These are phyloP conservation scores for Xylaria sp. DNA, from an alignment of 2,329 filamentous ascomycete species.

Conservation along the genomic window DNA sequence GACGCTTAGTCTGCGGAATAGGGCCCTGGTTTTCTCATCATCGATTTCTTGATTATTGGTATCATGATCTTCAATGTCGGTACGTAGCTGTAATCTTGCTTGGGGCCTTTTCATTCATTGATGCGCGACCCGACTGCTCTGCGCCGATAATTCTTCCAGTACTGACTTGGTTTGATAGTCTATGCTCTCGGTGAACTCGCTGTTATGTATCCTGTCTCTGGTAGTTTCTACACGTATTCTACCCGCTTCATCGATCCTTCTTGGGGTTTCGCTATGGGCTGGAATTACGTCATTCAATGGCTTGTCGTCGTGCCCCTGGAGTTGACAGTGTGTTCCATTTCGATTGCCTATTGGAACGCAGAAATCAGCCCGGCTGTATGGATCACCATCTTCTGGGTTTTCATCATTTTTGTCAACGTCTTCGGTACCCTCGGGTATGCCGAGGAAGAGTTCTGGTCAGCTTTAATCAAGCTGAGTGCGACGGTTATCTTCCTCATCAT, in stretches of 20 bases:
- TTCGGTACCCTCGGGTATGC: constrained; percentile 67
- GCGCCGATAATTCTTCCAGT: neutral
- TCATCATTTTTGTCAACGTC: constrained; percentile 64
- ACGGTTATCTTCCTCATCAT: constrained; percentile 73
- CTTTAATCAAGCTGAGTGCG: constrained; percentile 66
- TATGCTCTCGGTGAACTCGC: constrained; percentile 67
- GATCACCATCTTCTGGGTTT: constrained; percentile 64
- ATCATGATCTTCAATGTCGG: constrained; percentile 69
- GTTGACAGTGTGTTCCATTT: constrained; percentile 60
- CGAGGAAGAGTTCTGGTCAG: constrained; percentile 70
- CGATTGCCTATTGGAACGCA: constrained; percentile 60
- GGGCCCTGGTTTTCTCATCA: constrained; percentile 56
- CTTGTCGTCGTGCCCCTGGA: constrained; percentile 59
- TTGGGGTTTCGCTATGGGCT: constrained; percentile 56
- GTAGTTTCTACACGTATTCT: constrained; percentile 62
- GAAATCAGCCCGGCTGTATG: constrained; percentile 61
- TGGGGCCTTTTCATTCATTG: neutral
- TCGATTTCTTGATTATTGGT: constrained; percentile 66
- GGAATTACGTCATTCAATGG: constrained; percentile 62
- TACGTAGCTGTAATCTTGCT: constrained; percentile 36
- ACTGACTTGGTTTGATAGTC: constrained; percentile 48
- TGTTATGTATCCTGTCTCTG: constrained; percentile 61
- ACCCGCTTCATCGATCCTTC: constrained; percentile 63
- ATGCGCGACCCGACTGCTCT: neutral
- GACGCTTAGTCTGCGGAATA: constrained; percentile 33